Base-by-base conservation (phyloP, 2,329 filamentous ascomycete species). In the Domatiomyces globalis region DNA sequence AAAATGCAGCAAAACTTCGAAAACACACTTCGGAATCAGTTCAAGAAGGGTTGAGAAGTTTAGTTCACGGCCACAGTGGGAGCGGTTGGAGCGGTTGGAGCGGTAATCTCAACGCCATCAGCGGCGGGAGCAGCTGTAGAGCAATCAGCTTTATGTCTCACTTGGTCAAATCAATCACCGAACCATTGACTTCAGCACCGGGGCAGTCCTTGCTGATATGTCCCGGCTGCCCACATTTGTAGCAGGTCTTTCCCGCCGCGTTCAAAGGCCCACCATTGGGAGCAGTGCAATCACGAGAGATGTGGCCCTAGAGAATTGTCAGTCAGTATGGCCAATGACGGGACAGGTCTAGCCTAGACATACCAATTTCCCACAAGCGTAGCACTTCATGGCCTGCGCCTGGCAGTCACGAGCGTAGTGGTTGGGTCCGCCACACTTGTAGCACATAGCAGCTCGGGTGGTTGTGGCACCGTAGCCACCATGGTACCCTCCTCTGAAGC, bases 331-430 rank as follows among this genome's bases (percentile, higher is more conserved):
- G 36, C 12, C 27, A 27, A 47, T 15, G 7, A 15, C 22, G 5
- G 10, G 15, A 17, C 17, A 45, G 20, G 42, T 22, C 39, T 17
- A 22, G 18, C 20, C 6, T 29, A 47, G 12, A 63, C 69, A 60
- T 57, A 73, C 70, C 51, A 94, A 81, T 75, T 95, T 95, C 67
- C 89, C 89, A 67, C 89, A 95, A 60, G 89, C 89, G 65, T 95
- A 95, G 78, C 89, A 95, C 75, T 95, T 95, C 87, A 95, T 94
- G 57, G 88, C 87, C 71, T 95, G 88, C 61, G 92, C 89, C 76
- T 96, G 92, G 77, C 92, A 98, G 66, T 98, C 92, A 59, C 92
- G 85, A 58, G 92, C 92, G 67, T 94, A 98, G 73, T 98, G 92
- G 77, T 98, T 98, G 54, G 92, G 92, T 33, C 90, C 80, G 62